Conservation (phyloP, 2,329 filamentous ascomycete species). For the Zymoseptoria tritici region DNA sequence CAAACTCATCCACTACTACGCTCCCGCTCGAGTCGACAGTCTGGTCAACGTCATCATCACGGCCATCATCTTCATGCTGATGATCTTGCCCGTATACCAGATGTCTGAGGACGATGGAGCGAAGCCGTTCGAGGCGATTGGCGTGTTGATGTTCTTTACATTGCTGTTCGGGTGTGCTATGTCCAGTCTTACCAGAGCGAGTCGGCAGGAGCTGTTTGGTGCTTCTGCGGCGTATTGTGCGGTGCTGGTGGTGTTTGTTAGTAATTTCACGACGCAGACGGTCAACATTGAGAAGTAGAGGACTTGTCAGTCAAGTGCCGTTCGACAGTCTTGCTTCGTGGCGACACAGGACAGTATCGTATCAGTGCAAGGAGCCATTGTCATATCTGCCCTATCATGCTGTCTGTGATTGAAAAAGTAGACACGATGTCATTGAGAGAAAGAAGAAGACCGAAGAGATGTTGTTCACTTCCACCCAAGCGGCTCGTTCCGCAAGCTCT, state of each 20-base stretch:
- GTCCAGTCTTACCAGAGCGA: slow-evolving; percentile 18
- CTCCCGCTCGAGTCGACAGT: slow-evolving; percentile 31
- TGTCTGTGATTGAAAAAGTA: neutral
- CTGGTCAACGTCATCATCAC: slow-evolving; percentile 38
- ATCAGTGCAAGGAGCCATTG: neutral
- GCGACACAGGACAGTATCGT: neutral
- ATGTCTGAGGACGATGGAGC: slow-evolving; percentile 26
- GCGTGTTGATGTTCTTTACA: slow-evolving; percentile 36
- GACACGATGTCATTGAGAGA: neutral
- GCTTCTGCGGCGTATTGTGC: slow-evolving; percentile 22
- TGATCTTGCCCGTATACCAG: slow-evolving; percentile 37
- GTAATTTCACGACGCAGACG: slow-evolving; percentile 15
- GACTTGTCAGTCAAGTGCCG: neutral
- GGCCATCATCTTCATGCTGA: slow-evolving; percentile 36
- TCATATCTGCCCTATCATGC: neutral
- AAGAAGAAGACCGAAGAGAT: neutral
- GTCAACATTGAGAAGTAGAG: neutral
- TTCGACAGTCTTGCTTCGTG: neutral
- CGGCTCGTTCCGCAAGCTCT: neutral
- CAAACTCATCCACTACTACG: slow-evolving; percentile 31
- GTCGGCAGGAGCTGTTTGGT: slow-evolving; percentile 20
- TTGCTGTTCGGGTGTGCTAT: slow-evolving; percentile 23
- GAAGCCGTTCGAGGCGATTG: slow-evolving; percentile 33
- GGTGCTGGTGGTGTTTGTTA: slow-evolving; percentile 23
- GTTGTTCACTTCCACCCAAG: neutral